Base-by-base conservation (phyloP, 148 eudicot genomes). In the Linanthus parryae region DNA sequence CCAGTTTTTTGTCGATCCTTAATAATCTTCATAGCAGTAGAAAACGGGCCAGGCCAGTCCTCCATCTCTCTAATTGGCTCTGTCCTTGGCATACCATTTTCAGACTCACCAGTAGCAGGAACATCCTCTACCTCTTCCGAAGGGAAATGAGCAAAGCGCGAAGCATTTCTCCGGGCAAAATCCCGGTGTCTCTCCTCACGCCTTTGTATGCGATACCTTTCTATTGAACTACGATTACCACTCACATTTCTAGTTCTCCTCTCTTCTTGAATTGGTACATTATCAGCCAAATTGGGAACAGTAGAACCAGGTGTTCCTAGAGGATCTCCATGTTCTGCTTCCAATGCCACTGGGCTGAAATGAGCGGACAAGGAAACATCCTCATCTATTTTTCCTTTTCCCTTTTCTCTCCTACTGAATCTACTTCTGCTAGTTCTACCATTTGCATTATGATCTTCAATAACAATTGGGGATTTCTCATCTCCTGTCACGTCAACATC, bases 1-100 rank as follows among this genome's bases (percentile, higher is more conserved):
- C 13, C 42, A 22, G 72, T 80, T 54, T 52, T 54, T 52, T 66
- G 73, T 23, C 97, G 73, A 50, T 86, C 95, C 66, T 42, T 72
- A 16, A 86, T 68, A 52, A 83, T 86, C 61, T 86, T 86, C 89
- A 86, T 67, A 36, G 97, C 97, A 38, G 95, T 83, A 0, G 94
- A 83, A 70, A 85, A 91, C 10, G 97, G 97, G 45, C 97, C 97
- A 14, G 97, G 95, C 95, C 94, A 81, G 63, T 86, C 94, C 55
- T 86, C 94, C 21, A 56, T 43, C 37, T 60, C 64, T 40, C 15
- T 19, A 17, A n/a, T 59, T 0, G 43, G 52, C 29, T 69, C 61
- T 45, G 38, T 56, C 25, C 23, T 5, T 12, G 77, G 65, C 50
- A 19, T 52, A 40, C 71, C 84, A 16, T 17, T 37, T 46, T 49